These are phyloP conservation scores for Picochlorum sp. DNA, from an alignment of 139 green algal species.

Conservation along the genomic window DNA sequence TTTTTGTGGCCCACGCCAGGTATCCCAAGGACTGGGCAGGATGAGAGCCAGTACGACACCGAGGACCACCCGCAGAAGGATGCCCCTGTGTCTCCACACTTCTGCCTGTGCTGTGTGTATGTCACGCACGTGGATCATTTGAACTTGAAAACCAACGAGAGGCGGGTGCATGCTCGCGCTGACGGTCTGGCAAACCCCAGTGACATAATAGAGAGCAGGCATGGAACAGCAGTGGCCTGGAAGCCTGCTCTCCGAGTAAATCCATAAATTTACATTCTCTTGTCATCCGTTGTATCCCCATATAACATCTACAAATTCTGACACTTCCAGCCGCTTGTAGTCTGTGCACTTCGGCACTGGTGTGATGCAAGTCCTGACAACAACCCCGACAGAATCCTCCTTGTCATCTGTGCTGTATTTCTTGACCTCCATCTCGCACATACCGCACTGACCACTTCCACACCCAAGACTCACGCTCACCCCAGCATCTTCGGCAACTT, in stretches of 20 bases:
- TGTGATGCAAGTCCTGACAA: conserved; percentile 12
- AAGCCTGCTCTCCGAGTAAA: too few relatives aligned
- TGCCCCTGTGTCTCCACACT: conserved; percentile 26
- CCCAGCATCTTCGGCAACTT: conserved; percentile 13
- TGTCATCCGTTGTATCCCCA: conserved; percentile 14
- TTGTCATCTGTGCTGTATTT: conserved; percentile 8
- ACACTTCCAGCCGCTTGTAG: conserved; percentile 12
- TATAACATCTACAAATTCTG: conserved; percentile 9
- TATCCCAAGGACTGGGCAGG: conserved; percentile 4
- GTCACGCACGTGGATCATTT: conserved; percentile 25
- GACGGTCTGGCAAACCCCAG: background rate
- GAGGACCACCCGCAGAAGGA: background rate
- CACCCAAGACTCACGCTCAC: conserved; percentile 21
- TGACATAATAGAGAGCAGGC: background rate
- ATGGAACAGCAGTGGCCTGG: too few relatives aligned
- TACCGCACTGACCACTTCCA: conserved; percentile 13
- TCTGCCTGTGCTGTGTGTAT: conserved; percentile 30
- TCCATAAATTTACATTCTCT: too few relatives aligned
- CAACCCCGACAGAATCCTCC: conserved; percentile 2
- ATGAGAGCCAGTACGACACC: conserved; percentile 6
- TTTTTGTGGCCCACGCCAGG: conserved; percentile 31
- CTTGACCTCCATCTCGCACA: conserved; percentile 29
- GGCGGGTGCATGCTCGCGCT: background rate
- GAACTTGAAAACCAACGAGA: conserved; percentile 17
- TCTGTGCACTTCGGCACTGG: conserved; percentile 2